Evolutionary conservation across 1,139 yeast species (phyloP).

Genomic region (Candida tetrigidarum): DNA sequence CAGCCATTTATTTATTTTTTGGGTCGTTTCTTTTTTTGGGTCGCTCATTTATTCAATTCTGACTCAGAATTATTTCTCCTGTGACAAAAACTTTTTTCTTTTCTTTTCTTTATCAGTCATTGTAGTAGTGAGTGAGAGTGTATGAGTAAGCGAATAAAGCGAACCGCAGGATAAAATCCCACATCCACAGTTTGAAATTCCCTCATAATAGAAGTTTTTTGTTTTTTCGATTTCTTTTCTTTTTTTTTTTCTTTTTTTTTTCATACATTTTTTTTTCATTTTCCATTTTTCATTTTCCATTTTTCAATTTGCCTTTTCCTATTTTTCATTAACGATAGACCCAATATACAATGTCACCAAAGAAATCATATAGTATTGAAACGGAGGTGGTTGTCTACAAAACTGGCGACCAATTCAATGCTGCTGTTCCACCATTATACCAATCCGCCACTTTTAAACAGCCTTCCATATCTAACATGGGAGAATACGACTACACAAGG

Average conservation of each 20-base stretch:
- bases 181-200: not conserved
- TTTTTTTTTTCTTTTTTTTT: not conserved
- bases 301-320: too few species aligned
- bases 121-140: too few species aligned
- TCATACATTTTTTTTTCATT: too few species aligned
- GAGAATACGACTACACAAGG: slow-evolving; percentile 88
- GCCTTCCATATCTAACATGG: slow-evolving; percentile 73
- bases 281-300: too few species aligned
- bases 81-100: too few species aligned
- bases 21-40: too few species aligned
- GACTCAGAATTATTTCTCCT: slow-evolving; percentile 6
- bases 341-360: slow-evolving; percentile 30
- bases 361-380: slow-evolving; percentile 53
- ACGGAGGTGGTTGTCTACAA: slow-evolving; percentile 76
- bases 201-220: too few species aligned
- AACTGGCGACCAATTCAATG: slow-evolving; percentile 72
- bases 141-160: too few species aligned
- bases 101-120: too few species aligned
- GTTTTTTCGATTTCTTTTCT: slow-evolving; percentile 1
- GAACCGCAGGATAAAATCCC: not conserved
- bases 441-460: slow-evolving; percentile 95
- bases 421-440: slow-evolving; percentile 88
- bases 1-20: not conserved
- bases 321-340: too few species aligned
- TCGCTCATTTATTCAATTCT: not conserved